Evolutionary conservation across 1,284 basidiomycete species (phyloP).

Genomic region (Athelia sp.): DNA sequence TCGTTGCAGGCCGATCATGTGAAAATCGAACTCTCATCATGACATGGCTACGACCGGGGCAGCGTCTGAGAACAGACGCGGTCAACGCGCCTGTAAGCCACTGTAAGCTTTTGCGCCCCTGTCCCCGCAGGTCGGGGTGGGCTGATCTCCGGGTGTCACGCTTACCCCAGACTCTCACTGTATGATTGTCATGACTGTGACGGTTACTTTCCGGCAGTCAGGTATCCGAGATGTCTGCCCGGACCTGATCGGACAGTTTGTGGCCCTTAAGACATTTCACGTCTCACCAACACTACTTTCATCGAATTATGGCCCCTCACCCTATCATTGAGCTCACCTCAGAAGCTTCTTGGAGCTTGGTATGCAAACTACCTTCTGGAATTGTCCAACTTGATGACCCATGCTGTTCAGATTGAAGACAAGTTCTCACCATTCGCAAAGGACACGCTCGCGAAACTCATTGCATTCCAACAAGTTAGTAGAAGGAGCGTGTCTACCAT

Average conservation of each 20-base stretch:
- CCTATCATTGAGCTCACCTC: constrained; percentile 73
- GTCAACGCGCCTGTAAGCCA: too few relatives aligned
- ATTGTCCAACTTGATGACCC: constrained; percentile 5
- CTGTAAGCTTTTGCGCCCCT: too few relatives aligned
- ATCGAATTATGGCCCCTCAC: constrained; percentile 55
- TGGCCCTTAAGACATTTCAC: too few relatives aligned
- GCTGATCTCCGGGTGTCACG: not conserved
- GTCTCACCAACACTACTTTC: not conserved
- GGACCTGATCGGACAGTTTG: too few relatives aligned
- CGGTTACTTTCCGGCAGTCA: not conserved
- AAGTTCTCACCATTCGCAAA: constrained; percentile 89
- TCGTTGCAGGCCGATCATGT: too few relatives aligned
- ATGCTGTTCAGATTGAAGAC: constrained; percentile 67
- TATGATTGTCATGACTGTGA: too few relatives aligned
- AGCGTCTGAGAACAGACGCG: too few relatives aligned
- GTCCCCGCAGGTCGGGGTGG: too few relatives aligned
- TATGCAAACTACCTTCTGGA: constrained; percentile 27
- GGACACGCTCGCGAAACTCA: constrained; percentile 78
- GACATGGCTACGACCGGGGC: too few relatives aligned
- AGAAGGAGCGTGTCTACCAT: not conserved
- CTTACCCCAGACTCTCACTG: not conserved
- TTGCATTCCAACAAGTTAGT: constrained; percentile 80
- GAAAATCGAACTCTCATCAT: too few relatives aligned
- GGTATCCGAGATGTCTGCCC: too few relatives aligned
- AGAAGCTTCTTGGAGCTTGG: constrained; percentile 78